Percentiles rank a stretch among this genome's conserved stretches.
Conservation (phyloP, 2,329 filamentous ascomycete genomes). For the Talaromyces rugulosus region DNA sequence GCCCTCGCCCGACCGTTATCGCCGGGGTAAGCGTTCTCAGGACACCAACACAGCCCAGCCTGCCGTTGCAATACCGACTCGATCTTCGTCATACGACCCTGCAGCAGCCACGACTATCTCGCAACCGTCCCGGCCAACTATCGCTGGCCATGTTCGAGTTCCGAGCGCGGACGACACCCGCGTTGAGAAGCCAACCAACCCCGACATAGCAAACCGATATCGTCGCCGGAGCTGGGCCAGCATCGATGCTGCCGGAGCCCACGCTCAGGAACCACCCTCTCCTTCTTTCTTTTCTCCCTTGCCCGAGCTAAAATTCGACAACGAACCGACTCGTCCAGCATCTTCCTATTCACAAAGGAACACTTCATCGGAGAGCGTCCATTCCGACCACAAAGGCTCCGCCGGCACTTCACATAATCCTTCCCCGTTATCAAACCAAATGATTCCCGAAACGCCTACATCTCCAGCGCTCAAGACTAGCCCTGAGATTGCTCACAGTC, state of each 20-base stretch:
- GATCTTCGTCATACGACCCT: conserved; percentile 34
- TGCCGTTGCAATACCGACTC: conserved; percentile 8
- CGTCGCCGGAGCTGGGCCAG: conserved; percentile 79
- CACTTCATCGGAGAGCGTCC: conserved; percentile 62
- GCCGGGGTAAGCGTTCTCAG: conserved; percentile 58
- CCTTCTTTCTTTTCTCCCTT: conserved; percentile 27
- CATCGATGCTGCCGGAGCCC: conserved; percentile 45
- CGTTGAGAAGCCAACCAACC: conserved; percentile 42
- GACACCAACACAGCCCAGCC: conserved; percentile 32
- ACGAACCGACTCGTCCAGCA: conserved; percentile 25
- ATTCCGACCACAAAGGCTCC: conserved; percentile 24
- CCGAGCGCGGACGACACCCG: conserved; percentile 68
- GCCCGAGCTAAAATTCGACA: conserved; percentile 30
- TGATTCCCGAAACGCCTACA: conserved; percentile 50
- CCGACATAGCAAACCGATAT: conserved; percentile 70
- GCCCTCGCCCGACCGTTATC: conserved; percentile 76
- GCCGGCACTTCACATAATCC: conserved; percentile 38
- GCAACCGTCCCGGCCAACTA: conserved; percentile 26
- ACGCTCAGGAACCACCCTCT: conserved; percentile 30
- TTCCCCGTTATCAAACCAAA: conserved; percentile 70
- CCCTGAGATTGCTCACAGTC: conserved; percentile 46
- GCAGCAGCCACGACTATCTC: conserved; percentile 31
- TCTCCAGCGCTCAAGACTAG: background rate
- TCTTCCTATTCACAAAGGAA: conserved; percentile 42
- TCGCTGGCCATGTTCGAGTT: conserved; percentile 51